Conservation (phyloP, 495 filamentous ascomycete genomes). For the Halenospora varia region DNA sequence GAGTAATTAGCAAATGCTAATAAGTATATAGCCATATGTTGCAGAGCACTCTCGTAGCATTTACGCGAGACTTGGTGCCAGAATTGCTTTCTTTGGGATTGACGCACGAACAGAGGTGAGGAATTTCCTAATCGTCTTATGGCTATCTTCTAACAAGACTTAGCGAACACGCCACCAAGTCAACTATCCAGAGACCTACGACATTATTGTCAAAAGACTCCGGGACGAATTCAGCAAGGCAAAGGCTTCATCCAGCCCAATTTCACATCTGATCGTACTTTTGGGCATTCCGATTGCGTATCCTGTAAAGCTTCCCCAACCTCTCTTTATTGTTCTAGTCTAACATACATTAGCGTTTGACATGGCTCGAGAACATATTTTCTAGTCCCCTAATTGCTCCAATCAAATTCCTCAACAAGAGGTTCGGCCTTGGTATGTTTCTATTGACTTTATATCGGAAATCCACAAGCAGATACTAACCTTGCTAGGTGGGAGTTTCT, state of each 20-base stretch:
- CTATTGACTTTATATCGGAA: neutral
- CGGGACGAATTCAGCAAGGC: constrained; percentile 56
- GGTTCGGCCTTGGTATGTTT: constrained; percentile 64
- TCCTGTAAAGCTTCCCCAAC: constrained; percentile 43
- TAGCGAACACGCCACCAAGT: constrained; percentile 82
- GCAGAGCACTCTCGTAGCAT: constrained; percentile 75
- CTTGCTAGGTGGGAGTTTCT: constrained; percentile 61
- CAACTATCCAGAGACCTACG: constrained; percentile 87
- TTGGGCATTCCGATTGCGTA: constrained; percentile 94
- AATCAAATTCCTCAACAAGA: constrained; percentile 83
- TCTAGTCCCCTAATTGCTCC: constrained; percentile 77
- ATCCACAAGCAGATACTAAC: constrained; percentile 10
- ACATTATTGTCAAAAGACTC: constrained; percentile 71
- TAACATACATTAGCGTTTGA: constrained; percentile 54
- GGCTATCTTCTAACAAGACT: constrained; percentile 3
- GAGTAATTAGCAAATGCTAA: constrained; percentile 22
- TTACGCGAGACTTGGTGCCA: constrained; percentile 78
- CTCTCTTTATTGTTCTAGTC: neutral
- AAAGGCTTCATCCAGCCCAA: constrained; percentile 45
- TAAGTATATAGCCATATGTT: constrained; percentile 53
- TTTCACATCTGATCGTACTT: constrained; percentile 80
- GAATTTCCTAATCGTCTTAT: neutral
- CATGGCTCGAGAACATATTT: constrained; percentile 90
- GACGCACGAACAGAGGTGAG: constrained; percentile 75
- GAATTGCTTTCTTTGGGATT: constrained; percentile 80